Evolutionary conservation across 2,329 filamentous ascomycete species (phyloP).

Genomic region (Lasiodiplodia gonubiensis): DNA sequence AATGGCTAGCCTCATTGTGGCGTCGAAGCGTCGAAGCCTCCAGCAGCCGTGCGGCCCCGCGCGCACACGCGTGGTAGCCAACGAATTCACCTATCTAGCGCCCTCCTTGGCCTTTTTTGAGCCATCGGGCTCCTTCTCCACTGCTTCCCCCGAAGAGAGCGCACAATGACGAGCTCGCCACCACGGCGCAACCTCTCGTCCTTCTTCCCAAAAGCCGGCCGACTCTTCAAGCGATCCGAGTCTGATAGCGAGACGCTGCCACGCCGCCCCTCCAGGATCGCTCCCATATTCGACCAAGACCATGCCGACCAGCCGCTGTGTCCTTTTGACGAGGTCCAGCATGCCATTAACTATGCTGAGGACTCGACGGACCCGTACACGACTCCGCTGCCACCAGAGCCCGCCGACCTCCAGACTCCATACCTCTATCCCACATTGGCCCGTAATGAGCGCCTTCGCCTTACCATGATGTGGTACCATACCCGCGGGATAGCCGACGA

Average conservation of each 20-base stretch:
- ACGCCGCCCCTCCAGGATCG: constrained; percentile 20
- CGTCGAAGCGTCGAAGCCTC: background rate
- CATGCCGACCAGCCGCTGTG: constrained; percentile 19
- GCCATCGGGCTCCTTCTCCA: background rate
- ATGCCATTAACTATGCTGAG: constrained; percentile 17
- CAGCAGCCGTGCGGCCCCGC: background rate
- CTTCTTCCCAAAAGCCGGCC: constrained; percentile 30
- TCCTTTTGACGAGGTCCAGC: constrained; percentile 20
- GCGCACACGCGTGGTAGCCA: constrained; percentile 1
- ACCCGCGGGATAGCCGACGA: constrained; percentile 49
- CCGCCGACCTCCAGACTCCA: constrained; percentile 33
- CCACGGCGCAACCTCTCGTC: constrained; percentile 4
- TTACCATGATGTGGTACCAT: constrained; percentile 54
- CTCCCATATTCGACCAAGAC: constrained; percentile 28
- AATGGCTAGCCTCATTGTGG: constrained; percentile 1
- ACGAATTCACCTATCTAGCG: background rate
- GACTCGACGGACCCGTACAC: background rate
- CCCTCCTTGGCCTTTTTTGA: background rate
- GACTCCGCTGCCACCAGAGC: constrained; percentile 32
- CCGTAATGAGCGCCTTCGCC: constrained; percentile 45
- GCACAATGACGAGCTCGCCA: constrained; percentile 8
- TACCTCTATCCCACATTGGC: constrained; percentile 46
- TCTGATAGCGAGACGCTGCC: constrained; percentile 9
- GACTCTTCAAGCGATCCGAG: background rate
- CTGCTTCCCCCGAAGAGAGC: too few relatives aligned